Conservation (phyloP, 805 yeast genomes). For the Candida gorgasii region DNA sequence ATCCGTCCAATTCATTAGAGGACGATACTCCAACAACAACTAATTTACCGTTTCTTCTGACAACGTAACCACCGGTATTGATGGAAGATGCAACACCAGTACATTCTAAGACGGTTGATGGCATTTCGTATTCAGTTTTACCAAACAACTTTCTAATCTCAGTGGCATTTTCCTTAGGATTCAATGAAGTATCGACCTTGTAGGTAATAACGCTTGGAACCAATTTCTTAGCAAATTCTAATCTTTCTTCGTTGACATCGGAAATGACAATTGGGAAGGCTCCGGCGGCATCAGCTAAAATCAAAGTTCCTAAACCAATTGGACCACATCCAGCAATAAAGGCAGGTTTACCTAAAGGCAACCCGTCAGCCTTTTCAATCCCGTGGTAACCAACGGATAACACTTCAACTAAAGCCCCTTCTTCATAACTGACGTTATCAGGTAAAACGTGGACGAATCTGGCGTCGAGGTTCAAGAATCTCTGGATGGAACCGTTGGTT, state of each 20-base stretch:
- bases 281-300: conserved; percentile 23
- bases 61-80: conserved; percentile 20
- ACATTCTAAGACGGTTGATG: conserved; percentile 23
- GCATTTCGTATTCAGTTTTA: conserved; percentile 24
- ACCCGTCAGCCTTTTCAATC: conserved; percentile 20
- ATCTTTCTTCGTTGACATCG: conserved; percentile 25
- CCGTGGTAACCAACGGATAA: conserved; percentile 28
- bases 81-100: conserved; percentile 24
- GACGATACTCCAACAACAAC: conserved; percentile 23
- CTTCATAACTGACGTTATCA: conserved; percentile 24
- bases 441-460: conserved; percentile 23
- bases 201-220: conserved; percentile 15
- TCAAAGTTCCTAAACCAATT: conserved; percentile 26
- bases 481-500: conserved; percentile 19
- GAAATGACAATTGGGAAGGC: conserved; percentile 24
- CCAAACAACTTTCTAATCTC: conserved; percentile 31
- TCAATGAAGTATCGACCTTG: conserved; percentile 12
- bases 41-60: conserved; percentile 21
- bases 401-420: conserved; percentile 29
- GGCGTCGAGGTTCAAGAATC: conserved; percentile 20
- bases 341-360: conserved; percentile 21
- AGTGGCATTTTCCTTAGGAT: conserved; percentile 14
- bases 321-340: conserved; percentile 30
- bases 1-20: conserved; percentile 19
- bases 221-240: conserved; percentile 22